These are phyloP conservation scores for Lolium multiflorum DNA, from an alignment of 176 grass and related monocot genomes.

Conservation along the genomic window DNA sequence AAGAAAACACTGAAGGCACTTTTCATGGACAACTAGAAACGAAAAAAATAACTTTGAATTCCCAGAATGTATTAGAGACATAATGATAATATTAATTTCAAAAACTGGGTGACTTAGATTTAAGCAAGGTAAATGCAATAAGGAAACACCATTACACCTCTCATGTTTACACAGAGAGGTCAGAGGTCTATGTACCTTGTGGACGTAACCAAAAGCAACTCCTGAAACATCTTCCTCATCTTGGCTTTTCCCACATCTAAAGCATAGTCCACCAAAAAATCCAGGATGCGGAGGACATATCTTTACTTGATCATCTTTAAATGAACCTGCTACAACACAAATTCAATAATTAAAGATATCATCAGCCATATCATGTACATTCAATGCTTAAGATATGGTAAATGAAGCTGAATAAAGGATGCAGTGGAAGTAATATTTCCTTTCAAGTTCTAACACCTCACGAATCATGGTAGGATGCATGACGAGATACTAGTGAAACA, in stretches of 20 bases:
- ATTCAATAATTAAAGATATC: conserved; percentile 6
- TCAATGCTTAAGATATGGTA: conserved; percentile 14
- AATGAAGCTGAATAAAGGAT: not conserved
- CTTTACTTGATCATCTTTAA: conserved; percentile 47
- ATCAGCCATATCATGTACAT: conserved; percentile 30
- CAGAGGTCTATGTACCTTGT: conserved; percentile 58
- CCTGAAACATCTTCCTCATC: conserved; percentile 73
- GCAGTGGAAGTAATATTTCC: not conserved
- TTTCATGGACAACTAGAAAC: conserved; percentile 24
- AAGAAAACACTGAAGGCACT: conserved; percentile 7
- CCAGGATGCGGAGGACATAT: conserved; percentile 75
- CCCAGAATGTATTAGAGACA: too few relatives aligned
- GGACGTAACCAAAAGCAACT: conserved; percentile 87
- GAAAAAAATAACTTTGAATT: not conserved
- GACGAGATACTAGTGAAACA: not conserved
- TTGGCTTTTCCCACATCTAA: conserved; percentile 58
- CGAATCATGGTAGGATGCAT: not conserved
- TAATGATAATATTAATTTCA: too few relatives aligned
- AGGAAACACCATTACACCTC: not conserved
- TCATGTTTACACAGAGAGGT: not conserved
- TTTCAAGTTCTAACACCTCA: not conserved
- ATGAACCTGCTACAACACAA: conserved; percentile 49
- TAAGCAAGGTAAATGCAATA: too few relatives aligned
- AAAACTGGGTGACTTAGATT: too few relatives aligned
- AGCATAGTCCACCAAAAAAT: conserved; percentile 64